Evolutionary conservation across 768 basidiomycete species (phyloP), one percentile per base, ranked within the genome.

Genomic region (Lactarius evosmus): DNA sequence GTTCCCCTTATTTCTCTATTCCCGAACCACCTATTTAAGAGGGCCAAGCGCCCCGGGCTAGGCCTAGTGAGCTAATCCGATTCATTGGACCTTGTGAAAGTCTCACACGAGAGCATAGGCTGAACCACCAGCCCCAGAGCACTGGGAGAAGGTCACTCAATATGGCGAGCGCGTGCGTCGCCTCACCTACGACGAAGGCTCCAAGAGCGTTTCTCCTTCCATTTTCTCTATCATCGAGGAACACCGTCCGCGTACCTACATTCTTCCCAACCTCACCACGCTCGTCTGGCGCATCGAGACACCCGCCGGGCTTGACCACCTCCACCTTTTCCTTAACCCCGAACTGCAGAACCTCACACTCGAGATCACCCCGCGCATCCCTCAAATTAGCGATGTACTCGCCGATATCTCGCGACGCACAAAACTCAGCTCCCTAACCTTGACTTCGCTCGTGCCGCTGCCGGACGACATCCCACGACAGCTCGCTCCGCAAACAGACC

Each of bases 271-370:
- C 73, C 81, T 92, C 62, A 81, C 81, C 63, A 81, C 86, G 60
- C 78, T 92, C 69, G 81, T 82, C 49, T 91, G 90, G 90, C 86
- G 83, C 69, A 86, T 81, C 40, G 87, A 87, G 69, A 86, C 84
- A 6, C 72, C 84, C 27, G 81, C 82, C 34, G 87, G 85, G 58
- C 78, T 92, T 64, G 85, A 89, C 58, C 81, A 85, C 60, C 83
- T 83, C 69, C 73, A 76, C 41, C 78, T 86, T 63, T 92, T 91
- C 79, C 74, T 91, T 64, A 83, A 78, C 64, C 83, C 88, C n/a
- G 79, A 80, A 44, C 71, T 92, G 62, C 82, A 85, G 69, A 76
- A 72, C 62, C 73, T 91, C 68, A 79, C 82, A 61, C 75, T 92
- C 70, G 88, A 90, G 72, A 76, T 88, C 60, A 85, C 81, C 61